A percentile compares a stretch with the other conserved stretches of the same genome.
Evolutionary conservation across 768 basidiomycete genomes (phyloP).

Genomic region (Xerocomus spinulosus): DNA sequence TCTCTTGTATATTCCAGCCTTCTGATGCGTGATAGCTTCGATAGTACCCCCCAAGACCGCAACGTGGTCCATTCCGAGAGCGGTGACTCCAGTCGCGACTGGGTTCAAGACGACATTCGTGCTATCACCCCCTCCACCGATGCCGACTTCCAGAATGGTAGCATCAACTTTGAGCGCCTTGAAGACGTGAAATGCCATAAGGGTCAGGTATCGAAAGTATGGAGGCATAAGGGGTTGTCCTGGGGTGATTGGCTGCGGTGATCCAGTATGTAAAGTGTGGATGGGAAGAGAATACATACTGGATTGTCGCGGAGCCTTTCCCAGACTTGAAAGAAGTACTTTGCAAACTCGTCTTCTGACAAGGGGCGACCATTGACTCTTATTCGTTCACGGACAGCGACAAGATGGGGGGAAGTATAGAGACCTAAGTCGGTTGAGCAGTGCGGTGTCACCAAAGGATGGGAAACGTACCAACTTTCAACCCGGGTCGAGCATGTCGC

Average conservation of each 20-base stretch:
- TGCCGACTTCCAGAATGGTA: slow-evolving; percentile 92
- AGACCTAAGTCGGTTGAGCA: slow-evolving; percentile 50
- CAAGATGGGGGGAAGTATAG: slow-evolving; percentile 95
- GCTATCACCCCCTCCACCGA: slow-evolving; percentile 91
- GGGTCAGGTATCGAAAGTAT: slow-evolving; percentile 92
- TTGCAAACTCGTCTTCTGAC: slow-evolving; percentile 82
- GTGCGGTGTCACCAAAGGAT: background rate
- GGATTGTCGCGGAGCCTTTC: slow-evolving; percentile 66
- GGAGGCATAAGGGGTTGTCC: slow-evolving; percentile 72
- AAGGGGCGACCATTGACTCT: slow-evolving; percentile 88
- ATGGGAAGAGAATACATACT: slow-evolving; percentile 37
- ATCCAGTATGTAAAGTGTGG: background rate
- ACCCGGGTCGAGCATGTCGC: slow-evolving; percentile 63
- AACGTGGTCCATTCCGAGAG: slow-evolving; percentile 91
- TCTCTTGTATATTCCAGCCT: slow-evolving; percentile 96
- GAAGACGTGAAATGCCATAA: slow-evolving; percentile 90
- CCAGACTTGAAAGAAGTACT: slow-evolving; percentile 97
- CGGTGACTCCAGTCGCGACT: slow-evolving; percentile 83
- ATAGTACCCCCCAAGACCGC: slow-evolving; percentile 84
- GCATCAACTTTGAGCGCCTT: slow-evolving; percentile 77
- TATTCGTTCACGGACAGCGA: slow-evolving; percentile 93
- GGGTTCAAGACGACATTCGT: slow-evolving; percentile 94
- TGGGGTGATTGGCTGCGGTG: slow-evolving; percentile 37
- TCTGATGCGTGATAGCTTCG: slow-evolving; percentile 88
- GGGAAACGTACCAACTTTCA: slow-evolving; percentile 68